Evolutionary conservation across 495 filamentous ascomycete species (phyloP).

Genomic region (Tuber magnatum): DNA sequence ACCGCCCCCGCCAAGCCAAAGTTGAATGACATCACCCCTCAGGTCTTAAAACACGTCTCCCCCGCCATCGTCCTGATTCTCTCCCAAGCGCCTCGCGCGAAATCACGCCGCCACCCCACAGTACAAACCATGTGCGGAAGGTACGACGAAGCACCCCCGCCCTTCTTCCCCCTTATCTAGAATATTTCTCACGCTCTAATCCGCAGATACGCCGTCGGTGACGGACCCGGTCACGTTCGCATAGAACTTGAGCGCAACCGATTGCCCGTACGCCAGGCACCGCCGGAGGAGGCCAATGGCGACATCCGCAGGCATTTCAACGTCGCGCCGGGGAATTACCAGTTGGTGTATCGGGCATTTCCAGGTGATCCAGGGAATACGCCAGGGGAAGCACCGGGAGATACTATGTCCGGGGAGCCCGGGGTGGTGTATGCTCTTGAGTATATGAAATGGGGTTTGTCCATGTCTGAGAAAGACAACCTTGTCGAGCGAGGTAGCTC

Average conservation of each 20-base stretch:
- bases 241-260: constrained; percentile 62
- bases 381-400: constrained; percentile 24
- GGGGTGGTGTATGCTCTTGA: constrained; percentile 73
- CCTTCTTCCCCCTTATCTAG: neutral
- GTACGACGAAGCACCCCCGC: neutral
- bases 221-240: constrained; percentile 58
- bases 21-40: neutral
- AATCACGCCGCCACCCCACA: neutral
- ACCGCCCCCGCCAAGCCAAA: neutral
- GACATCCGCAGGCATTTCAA: constrained; percentile 78
- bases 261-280: constrained; percentile 70
- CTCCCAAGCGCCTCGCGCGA: neutral
- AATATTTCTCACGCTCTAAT: neutral
- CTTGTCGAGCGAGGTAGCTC: neutral
- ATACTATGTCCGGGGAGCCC: constrained; percentile 15
- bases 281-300: constrained; percentile 47
- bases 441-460: constrained; percentile 77
- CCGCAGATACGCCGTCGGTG: constrained; percentile 33
- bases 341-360: constrained; percentile 79
- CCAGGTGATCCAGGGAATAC: constrained; percentile 51
- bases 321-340: constrained; percentile 80
- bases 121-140: constrained; percentile 15
- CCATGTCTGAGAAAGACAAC: neutral
- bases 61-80: neutral
- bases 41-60: neutral